Percentiles rank a stretch among this genome's conserved stretches.
These are phyloP conservation scores for Athelia psychrophila DNA, from an alignment of 1,284 basidiomycete genomes.

Conservation along the genomic window DNA sequence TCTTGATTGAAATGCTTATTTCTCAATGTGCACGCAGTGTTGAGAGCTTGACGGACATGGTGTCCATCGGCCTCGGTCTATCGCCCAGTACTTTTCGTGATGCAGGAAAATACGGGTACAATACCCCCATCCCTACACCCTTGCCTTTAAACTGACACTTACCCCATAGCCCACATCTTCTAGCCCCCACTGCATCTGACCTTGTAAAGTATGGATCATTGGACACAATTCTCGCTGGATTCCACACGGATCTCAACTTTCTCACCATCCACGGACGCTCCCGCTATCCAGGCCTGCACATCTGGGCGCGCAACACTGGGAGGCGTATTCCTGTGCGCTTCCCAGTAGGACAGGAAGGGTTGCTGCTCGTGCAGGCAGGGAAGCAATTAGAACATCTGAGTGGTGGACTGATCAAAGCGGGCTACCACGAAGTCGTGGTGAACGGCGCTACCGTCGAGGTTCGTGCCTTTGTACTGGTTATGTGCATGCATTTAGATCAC, in stretches of 20 bases:
- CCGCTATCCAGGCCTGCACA: slow-evolving; percentile 79
- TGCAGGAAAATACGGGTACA: slow-evolving; percentile 79
- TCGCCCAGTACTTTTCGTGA: slow-evolving; percentile 64
- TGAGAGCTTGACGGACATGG: slow-evolving; percentile 79
- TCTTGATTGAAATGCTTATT: not conserved
- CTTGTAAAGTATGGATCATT: slow-evolving; percentile 74
- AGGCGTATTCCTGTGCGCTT: slow-evolving; percentile 84
- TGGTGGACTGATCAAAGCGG: slow-evolving; percentile 87
- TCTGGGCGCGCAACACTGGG: slow-evolving; percentile 91
- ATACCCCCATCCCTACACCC: not conserved
- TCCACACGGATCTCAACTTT: slow-evolving; percentile 85
- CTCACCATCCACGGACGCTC: slow-evolving; percentile 90
- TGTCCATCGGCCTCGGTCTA: slow-evolving; percentile 76
- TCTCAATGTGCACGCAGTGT: slow-evolving; percentile 48
- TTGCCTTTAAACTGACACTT: slow-evolving; percentile 3
- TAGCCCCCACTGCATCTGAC: slow-evolving; percentile 91
- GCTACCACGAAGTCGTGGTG: slow-evolving; percentile 90
- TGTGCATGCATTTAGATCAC: not conserved
- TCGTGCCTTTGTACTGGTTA: slow-evolving; percentile 12
- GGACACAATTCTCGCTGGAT: slow-evolving; percentile 85
- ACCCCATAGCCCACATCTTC: slow-evolving; percentile 68
- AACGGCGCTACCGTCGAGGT: slow-evolving; percentile 77
- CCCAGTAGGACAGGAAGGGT: slow-evolving; percentile 65
- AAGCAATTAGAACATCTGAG: slow-evolving; percentile 90
- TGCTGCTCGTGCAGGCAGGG: slow-evolving; percentile 80